These are phyloP conservation scores for Crithidia fasciculata DNA, from an alignment of 208 protist species.

Conservation along the genomic window DNA sequence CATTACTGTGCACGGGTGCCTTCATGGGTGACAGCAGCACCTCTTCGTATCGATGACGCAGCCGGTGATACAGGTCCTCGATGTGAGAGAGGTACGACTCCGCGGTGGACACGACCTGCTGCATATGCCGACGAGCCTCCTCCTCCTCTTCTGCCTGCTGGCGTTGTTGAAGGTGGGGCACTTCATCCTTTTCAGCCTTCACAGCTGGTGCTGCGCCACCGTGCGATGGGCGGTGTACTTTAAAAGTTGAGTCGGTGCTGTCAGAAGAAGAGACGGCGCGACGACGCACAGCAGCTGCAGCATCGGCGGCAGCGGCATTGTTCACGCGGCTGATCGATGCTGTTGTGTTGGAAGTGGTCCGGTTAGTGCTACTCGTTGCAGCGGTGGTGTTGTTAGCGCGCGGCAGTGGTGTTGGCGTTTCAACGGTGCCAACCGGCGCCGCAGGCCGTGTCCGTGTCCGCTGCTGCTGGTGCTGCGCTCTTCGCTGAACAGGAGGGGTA, in stretches of 20 bases:
- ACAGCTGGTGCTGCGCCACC: no score
- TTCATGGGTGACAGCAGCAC: conserved; percentile 24
- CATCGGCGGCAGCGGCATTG: neutral
- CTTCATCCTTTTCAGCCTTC: no score
- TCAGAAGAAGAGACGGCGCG: neutral
- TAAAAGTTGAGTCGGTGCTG: neutral
- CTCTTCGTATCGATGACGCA: conserved; percentile 57
- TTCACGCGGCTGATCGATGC: neutral
- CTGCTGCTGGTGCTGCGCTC: neutral
- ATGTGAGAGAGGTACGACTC: conserved; percentile 53
- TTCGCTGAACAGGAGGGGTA: neutral
- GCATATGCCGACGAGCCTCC: conserved; percentile 1
- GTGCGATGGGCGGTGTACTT: neutral
- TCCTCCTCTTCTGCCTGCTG: neutral
- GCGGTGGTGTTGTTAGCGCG: neutral
- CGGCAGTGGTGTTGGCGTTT: conserved; percentile 9
- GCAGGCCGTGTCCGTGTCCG: neutral
- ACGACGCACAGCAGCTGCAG: neutral
- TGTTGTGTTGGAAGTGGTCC: neutral
- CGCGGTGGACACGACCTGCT: conserved; percentile 24
- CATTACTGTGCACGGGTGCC: neutral
- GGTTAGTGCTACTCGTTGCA: neutral
- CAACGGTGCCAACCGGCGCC: conserved; percentile 1
- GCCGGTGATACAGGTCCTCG: conserved; percentile 57
- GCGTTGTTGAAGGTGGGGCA: no score